phyloP scores from a whole-genome alignment of 371 early-diverging fungal genomes.

The Mortierella polycephala region DNA sequence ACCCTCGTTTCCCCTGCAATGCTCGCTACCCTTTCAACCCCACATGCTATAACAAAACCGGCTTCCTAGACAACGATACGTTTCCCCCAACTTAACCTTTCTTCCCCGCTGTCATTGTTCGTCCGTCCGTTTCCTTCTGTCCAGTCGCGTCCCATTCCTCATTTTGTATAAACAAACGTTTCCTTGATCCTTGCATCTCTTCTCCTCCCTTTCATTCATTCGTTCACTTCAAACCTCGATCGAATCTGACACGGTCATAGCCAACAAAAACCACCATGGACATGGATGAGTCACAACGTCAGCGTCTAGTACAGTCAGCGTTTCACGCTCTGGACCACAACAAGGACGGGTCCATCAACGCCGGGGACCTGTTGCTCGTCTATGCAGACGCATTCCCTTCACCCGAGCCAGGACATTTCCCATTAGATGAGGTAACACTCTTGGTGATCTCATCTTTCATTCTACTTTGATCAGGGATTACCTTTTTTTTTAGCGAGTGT shows the following conservation, averaged over 20 bases:
- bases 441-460: background rate
- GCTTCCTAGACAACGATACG: too few species aligned
- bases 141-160: background rate
- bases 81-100: too few species aligned
- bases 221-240: conserved; percentile 2
- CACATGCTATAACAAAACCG: too few species aligned
- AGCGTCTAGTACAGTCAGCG: conserved; percentile 58
- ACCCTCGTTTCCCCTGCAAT: too few species aligned
- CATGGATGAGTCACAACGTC: conserved; percentile 49
- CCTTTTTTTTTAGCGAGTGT: background rate
- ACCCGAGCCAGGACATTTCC: conserved; percentile 57
- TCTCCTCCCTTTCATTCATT: background rate
- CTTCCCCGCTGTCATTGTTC: background rate
- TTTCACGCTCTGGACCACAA: conserved; percentile 68
- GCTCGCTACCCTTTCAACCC: too few species aligned
- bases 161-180: background rate
- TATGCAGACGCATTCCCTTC: conserved; percentile 56
- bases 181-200: background rate
- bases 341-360: conserved; percentile 68
- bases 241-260: background rate
- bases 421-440: conserved; percentile 37
- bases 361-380: conserved; percentile 61
- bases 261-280: conserved; percentile 18
- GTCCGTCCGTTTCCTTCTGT: background rate
- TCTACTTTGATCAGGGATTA: background rate